A percentile compares a stretch with the other conserved stretches of the same genome.
Evolutionary conservation across 371 early-diverging fungal species (phyloP).

Genomic region (Nematocida major): DNA sequence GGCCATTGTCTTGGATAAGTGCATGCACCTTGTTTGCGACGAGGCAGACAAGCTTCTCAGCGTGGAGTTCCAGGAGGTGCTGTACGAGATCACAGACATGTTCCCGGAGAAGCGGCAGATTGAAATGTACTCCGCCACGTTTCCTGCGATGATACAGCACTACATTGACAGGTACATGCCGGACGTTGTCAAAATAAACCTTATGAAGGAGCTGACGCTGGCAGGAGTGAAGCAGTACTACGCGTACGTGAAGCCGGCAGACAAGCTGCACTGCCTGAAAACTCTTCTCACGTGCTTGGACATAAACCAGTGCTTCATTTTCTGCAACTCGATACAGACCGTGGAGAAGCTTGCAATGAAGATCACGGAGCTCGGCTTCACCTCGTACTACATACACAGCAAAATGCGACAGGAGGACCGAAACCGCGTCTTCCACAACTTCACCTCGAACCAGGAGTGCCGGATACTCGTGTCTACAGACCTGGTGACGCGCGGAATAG

Average conservation of each 20-base stretch:
- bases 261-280: constrained; percentile 91
- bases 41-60: constrained; percentile 93
- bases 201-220: constrained; percentile 93
- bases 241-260: constrained; percentile 87
- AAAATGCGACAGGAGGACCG: constrained; percentile 90
- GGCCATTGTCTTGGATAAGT: constrained; percentile 39
- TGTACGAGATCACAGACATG: constrained; percentile 77
- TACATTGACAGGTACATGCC: constrained; percentile 84
- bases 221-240: constrained; percentile 94
- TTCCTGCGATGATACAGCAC: constrained; percentile 83
- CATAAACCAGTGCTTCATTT: constrained; percentile 97
- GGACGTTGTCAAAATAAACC: constrained; percentile 88
- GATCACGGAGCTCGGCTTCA: constrained; percentile 88
- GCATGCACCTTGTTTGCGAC: constrained; percentile 84
- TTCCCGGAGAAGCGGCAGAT: constrained; percentile 80
- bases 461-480: constrained; percentile 67
- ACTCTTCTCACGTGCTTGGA: constrained; percentile 87
- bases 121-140: constrained; percentile 89
- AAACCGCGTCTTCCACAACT: constrained; percentile 93
- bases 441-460: constrained; percentile 74
- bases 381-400: constrained; percentile 91
- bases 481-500: constrained; percentile 92
- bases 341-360: constrained; percentile 90
- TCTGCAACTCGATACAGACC: constrained; percentile 90
- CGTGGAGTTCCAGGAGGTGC: constrained; percentile 85